Evolutionary conservation across 768 basidiomycete species (phyloP).

Genomic region (Podaxis mareebaensis): DNA sequence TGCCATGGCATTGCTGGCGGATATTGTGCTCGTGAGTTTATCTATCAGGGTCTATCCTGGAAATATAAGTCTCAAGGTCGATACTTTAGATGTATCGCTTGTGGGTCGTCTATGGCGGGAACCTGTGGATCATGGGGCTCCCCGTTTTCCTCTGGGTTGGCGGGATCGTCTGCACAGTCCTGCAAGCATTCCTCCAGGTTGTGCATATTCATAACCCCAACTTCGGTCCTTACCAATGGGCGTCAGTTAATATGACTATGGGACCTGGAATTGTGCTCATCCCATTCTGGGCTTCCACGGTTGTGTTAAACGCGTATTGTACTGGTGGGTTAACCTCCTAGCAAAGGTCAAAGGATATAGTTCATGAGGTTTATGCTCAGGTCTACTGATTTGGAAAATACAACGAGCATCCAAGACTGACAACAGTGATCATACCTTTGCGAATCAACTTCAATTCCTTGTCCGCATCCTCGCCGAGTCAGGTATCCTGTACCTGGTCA

Average conservation of each 20-base stretch:
- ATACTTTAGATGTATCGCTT: slow-evolving; percentile 13
- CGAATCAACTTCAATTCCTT: not conserved
- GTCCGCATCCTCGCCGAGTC: not conserved
- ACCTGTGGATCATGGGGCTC: slow-evolving; percentile 3
- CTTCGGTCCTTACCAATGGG: slow-evolving; percentile 9
- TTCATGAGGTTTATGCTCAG: not conserved
- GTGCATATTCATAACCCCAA: not conserved
- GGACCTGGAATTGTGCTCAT: slow-evolving; percentile 12
- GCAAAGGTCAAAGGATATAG: not conserved
- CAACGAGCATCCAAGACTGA: not conserved
- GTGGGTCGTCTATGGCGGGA: slow-evolving; percentile 4
- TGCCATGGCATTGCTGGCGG: not conserved
- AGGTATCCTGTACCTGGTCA: not conserved
- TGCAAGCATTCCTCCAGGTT: slow-evolving; percentile 11
- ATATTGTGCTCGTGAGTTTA: slow-evolving; percentile 1
- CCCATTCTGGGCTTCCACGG: slow-evolving; percentile 17
- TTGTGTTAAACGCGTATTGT: slow-evolving; percentile 16
- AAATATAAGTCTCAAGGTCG: not conserved
- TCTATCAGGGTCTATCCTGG: not conserved
- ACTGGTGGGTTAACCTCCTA: slow-evolving; percentile 1
- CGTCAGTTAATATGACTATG: slow-evolving; percentile 10
- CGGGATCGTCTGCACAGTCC: slow-evolving; percentile 3
- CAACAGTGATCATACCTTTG: not conserved
- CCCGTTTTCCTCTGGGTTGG: slow-evolving; percentile 16
- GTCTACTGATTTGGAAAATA: not conserved